phyloP scores from a whole-genome alignment of 2,329 filamentous ascomycete genomes.

The Fusarium guadeloupense region DNA sequence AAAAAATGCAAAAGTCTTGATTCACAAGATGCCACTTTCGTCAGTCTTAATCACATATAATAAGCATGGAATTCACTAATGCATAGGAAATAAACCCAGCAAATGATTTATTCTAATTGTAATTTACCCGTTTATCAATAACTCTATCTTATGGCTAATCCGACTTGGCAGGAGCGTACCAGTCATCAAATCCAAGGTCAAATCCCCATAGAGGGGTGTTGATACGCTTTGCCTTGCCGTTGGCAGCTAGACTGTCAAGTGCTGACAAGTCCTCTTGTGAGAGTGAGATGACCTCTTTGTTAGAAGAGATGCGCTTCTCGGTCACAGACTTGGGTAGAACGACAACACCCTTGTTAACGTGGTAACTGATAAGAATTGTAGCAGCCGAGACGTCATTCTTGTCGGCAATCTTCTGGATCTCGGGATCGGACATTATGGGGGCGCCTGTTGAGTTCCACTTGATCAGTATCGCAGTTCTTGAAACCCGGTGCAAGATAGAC shows the following conservation, averaged over 20 bases:
- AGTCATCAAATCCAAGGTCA: constrained; percentile 42
- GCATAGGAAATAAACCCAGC: background rate
- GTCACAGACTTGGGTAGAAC: constrained; percentile 38
- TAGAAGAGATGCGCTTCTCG: constrained; percentile 30
- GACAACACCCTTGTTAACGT: constrained; percentile 32
- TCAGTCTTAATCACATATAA: too few relatives aligned
- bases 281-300: constrained; percentile 24
- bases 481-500: too few relatives aligned
- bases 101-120: background rate
- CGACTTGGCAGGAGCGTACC: constrained; percentile 46
- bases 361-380: constrained; percentile 35
- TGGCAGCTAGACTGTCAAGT: constrained; percentile 37
- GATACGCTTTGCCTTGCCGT: constrained; percentile 46
- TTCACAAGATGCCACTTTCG: too few relatives aligned
- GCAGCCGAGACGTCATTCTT: constrained; percentile 31
- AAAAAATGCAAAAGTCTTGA: too few relatives aligned
- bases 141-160: background rate
- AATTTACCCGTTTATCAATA: background rate
- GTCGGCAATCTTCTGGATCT: constrained; percentile 31
- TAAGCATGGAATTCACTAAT: too few relatives aligned
- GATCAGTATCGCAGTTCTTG: background rate
- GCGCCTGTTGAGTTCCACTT: background rate
- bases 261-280: constrained; percentile 23
- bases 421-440: constrained; percentile 7
- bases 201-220: constrained; percentile 48